Conservation (phyloP, 2,329 filamentous ascomycete species). For the Colletotrichum somersetense region DNA sequence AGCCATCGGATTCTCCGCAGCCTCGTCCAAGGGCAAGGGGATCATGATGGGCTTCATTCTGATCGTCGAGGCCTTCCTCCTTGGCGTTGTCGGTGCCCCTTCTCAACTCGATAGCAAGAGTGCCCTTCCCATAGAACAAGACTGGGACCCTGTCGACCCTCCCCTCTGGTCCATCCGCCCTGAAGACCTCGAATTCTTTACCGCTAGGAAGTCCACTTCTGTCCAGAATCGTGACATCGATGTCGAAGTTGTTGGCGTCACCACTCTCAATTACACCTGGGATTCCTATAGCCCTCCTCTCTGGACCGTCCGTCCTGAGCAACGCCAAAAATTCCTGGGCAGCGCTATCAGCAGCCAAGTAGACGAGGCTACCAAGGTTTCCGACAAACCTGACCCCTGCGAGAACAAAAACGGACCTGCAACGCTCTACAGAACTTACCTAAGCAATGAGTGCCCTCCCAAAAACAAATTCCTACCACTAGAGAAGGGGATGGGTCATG, state of each 20-base stretch:
- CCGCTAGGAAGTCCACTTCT: too few relatives aligned
- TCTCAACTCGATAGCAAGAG: neutral
- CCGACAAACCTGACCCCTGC: neutral
- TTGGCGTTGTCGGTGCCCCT: neutral
- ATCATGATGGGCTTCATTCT: conserved; percentile 3
- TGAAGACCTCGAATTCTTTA: neutral
- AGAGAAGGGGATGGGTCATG: neutral
- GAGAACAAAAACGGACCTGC: neutral
- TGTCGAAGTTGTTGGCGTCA: neutral
- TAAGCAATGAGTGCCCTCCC: neutral
- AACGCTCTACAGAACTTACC: neutral
- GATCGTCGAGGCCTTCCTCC: conserved; percentile 5
- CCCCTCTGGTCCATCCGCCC: conserved; percentile 26
- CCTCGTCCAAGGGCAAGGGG: conserved; percentile 2
- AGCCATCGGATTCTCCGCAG: neutral
- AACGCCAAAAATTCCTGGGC: neutral
- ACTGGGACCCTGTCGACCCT: conserved; percentile 14
- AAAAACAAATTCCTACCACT: neutral
- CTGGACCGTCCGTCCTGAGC: conserved; percentile 6
- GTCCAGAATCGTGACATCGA: neutral
- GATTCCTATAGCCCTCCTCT: neutral
- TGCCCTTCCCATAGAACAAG: neutral
- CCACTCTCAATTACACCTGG: neutral
- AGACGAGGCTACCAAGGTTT: neutral
- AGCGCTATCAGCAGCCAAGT: neutral